phyloP scores from a whole-genome alignment of 2,329 filamentous ascomycete species.

The Tolypocladium sp. region DNA sequence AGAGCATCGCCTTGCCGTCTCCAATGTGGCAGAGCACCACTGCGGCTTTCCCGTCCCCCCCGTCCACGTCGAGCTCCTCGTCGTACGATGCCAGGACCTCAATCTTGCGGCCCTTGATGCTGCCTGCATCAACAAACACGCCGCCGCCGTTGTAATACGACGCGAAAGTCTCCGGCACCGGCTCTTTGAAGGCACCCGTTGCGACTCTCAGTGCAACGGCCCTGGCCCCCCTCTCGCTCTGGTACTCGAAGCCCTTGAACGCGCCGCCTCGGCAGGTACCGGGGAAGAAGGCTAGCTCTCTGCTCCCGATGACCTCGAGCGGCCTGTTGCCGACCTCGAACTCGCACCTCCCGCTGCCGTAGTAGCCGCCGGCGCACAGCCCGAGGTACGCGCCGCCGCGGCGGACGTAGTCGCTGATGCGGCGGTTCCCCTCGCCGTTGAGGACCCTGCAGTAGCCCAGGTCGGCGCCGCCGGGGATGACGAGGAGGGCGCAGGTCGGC shows the following conservation, averaged over 20 bases:
- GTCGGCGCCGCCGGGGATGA: conserved; percentile 92
- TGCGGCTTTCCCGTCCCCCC: conserved; percentile 65
- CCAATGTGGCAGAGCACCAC: conserved; percentile 78
- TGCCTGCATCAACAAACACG: conserved; percentile 74
- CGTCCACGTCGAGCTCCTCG: conserved; percentile 65
- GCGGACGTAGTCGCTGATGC: conserved; percentile 78
- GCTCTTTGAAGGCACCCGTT: conserved; percentile 46
- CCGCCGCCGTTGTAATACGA: conserved; percentile 94
- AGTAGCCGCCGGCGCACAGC: conserved; percentile 92
- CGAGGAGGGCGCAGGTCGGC: conserved; percentile 75
- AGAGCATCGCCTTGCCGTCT: conserved; percentile 69
- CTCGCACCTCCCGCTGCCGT: conserved; percentile 71
- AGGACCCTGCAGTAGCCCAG: conserved; percentile 80
- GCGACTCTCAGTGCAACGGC: conserved; percentile 60
- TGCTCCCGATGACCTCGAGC: conserved; percentile 75
- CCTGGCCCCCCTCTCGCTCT: conserved; percentile 74
- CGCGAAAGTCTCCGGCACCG: conserved; percentile 52
- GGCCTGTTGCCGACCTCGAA: conserved; percentile 75
- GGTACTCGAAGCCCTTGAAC: conserved; percentile 83
- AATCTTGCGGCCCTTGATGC: conserved; percentile 53
- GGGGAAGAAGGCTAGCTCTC: conserved; percentile 84
- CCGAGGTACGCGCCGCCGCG: conserved; percentile 80
- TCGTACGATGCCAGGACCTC: conserved; percentile 76
- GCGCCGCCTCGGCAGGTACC: conserved; percentile 79
- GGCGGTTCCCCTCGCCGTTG: conserved; percentile 79